Base-by-base conservation (phyloP, 2,329 filamentous ascomycete genomes). In the Colletotrichum higginsianum region DNA sequence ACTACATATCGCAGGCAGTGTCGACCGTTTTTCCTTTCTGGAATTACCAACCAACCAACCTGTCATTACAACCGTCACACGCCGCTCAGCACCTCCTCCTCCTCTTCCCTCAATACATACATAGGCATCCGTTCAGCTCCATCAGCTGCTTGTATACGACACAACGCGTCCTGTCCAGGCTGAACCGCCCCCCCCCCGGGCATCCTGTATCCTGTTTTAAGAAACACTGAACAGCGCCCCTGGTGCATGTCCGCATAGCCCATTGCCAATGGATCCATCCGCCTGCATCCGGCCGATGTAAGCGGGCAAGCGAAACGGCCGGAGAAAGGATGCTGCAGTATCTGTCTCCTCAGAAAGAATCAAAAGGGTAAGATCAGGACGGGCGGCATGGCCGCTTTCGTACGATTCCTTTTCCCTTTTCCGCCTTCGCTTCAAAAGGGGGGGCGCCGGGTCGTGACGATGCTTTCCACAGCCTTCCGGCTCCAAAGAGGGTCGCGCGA, bases 91-190 rank as follows among this genome's bases (percentile, higher is more conserved):
- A 4, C n/a, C n/a, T 23, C 53, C 13, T 38, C 30, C 21, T 18
- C 35, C n/a, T 21, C 18, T 30, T 9, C 30, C 5, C 26, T 30
- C 8, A 35, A 35, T 35, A 35, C 8, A 35, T 35, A 35, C 30
- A 35, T 35, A 2, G 16, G 18, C 40, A n/a, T 30, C 38, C 26
- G 18, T 30, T 57, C 38, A 23, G 55, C 55, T 40, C 21, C 2
- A 49, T 49, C 44, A 61, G 58, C 44, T 61, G 58, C 58, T 61
- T 18, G n/a, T 26, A 30, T 38, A 30, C n/a, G 15, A n/a, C 35
- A 21, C 46, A 40, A 40, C 23, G 13, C 50, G 47, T 1, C n/a
- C 21, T 3, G 18, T 12, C n/a, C 8, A 9, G 8, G 16, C 30
- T 4, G 21, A 23, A 23, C 21, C 26, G 12, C 9, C 6, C 30